Evolutionary conservation across 1,139 yeast genomes (phyloP), one percentile per base, ranked within the genome.

Genomic region (Nakaseomyces delphensis): DNA sequence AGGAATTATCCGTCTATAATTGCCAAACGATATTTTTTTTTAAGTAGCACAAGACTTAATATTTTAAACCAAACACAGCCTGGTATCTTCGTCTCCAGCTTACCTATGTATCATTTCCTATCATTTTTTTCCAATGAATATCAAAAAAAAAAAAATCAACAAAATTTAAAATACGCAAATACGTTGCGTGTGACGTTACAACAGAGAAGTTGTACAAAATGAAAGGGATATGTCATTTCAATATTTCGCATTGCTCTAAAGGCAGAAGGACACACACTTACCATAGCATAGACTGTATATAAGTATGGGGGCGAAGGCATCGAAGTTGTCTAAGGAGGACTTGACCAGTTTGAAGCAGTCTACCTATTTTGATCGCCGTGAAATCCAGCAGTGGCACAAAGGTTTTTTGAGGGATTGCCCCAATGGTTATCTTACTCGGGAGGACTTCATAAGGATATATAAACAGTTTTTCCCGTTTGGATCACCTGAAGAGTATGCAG

Each of bases 391-490:
- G 60, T 91, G 98, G 98, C 91, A 89, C 63, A 89, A 87, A 62
- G 97, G 97, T 3, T 91, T 91, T 56, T 70, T 83, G 39, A 74
- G 96, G 57, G 98, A 93, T 59, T 89, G 96, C 62, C 97, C 97
- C 0, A 73, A 78, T 37, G 98, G 98, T 0, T 91, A 83, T 59
- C 69, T 93, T 36, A 77, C 87, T 8, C 83, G 83, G 57, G 85
- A 83, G 43, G 97, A 91, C 59, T 87, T 93, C 62, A 79, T 84
- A 51, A 85, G 84, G 62, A 89, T 91, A 16, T 93, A 87, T 67
- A 86, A 85, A 62, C 97, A 91, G 60, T 93, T 89, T 63, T 93
- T 93, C 69, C 99, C 99, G 16, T 93, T 93, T 69, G 99, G 99
- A 2, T 96, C 91, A 57, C 96, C 98, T 0, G 76, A 83, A 10